Evolutionary conservation across 2,329 filamentous ascomycete species (phyloP), one percentile per base, ranked within the genome.

Genomic region (Chaetomium olivaceum): DNA sequence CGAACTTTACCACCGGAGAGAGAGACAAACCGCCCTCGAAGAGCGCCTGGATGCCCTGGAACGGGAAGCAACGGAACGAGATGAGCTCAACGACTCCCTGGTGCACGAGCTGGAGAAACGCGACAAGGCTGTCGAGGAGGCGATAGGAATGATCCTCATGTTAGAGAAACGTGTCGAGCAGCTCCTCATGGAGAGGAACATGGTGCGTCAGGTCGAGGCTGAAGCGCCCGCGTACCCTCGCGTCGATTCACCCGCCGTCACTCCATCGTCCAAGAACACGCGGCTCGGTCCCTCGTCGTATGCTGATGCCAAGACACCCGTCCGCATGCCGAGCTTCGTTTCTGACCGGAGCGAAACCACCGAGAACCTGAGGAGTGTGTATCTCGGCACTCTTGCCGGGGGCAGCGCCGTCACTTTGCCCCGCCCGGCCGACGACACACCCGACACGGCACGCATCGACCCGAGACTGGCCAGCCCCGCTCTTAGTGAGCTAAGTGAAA

Each of bases 41-140:
- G 80, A 83, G 39, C 80, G 82, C 50, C 71, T 88, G n/a, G 82
- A 87, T 46, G 75, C 75, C 4, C 77, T 91, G 21, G 84, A 87
- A 67, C 75, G 76, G 8, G 82, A 87, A 61, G 82, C 84, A 67
- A 76, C 76, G 4, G 83, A 85, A 72, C 75, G 84, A 57, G 81
- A 84, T 64, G 81, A 85, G 19, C 80, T 88, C 19, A 68, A 67
- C 43, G 66, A 79, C 86, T 66, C 88, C 88, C 77, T 91, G 39
- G 72, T 87, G 23, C 75, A 78, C 2, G 88, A 91, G 74, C 73
- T 91, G 61, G 86, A 90, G 68, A 87, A 87, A 76, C 82, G 89
- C 21, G 89, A 92, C 75, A 87, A 87, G 72, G 89, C 89, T 4
- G 81, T 92, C 1, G 86, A 88, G 67, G 89, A 92, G 72, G 89